Evolutionary conservation across 306 rosid species (phyloP).

Genomic region (Trichosanthes truncata): DNA sequence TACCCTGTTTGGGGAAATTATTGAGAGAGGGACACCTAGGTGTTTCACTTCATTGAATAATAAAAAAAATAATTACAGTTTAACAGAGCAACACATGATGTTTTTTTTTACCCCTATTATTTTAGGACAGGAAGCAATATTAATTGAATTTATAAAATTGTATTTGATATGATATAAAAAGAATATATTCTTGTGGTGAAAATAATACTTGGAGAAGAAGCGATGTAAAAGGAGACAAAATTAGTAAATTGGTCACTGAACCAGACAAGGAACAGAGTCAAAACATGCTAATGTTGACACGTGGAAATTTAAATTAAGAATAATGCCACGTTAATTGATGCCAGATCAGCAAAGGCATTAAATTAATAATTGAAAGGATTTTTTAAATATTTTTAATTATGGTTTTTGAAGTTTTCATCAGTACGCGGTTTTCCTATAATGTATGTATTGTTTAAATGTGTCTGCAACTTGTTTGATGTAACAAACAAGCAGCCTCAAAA

Average conservation of each 20-base stretch:
- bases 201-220: neutral
- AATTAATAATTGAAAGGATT: neutral
- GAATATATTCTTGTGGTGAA: neutral
- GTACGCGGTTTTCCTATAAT: slow-evolving; percentile 4
- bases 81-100: neutral
- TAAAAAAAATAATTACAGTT: neutral
- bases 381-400: neutral
- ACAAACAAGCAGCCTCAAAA: neutral
- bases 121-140: neutral
- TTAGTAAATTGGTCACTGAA: neutral
- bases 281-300: neutral
- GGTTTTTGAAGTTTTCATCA: neutral
- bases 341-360: neutral
- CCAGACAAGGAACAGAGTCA: neutral
- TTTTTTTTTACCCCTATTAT: neutral
- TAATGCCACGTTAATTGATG: neutral
- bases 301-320: neutral
- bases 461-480: neutral
- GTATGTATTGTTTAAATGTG: neutral
- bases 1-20: neutral
- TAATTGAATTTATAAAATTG: neutral
- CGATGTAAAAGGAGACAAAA: neutral
- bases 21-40: neutral
- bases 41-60: neutral
- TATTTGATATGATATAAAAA: too few species aligned